Base-by-base conservation (phyloP, 805 yeast genomes). In the Pichia rugopelliculosa region DNA sequence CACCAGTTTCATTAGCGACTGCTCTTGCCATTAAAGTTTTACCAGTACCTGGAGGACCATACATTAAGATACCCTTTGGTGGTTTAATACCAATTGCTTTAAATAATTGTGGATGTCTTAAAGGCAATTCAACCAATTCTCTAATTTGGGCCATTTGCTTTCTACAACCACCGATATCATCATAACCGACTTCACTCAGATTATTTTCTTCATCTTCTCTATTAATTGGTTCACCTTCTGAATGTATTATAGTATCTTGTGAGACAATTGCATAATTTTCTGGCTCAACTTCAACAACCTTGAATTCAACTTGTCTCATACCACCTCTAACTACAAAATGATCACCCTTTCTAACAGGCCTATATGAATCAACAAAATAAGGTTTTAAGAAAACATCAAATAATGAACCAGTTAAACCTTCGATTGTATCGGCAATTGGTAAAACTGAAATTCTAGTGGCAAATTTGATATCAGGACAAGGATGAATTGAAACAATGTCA, bases 21-120 rank as follows among this genome's bases (percentile, higher is more conserved):
- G 99, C 99, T 67, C 99, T 83, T 2, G 99, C 99, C 96, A 93
- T 89, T 58, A 93, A 76, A 27, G 99, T 93, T 72, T 93, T 93
- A 86, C 99, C 99, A 15, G 99, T 93, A 80, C 99, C 99, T 30
- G 99, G 99, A 43, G 99, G 99, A 63, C 99, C 99, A 67, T 86
- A 93, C 96, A 87, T 87, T 63, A 93, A 78, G 52, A 93, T 89
- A 74, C 99, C 99, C 69, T 88, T 87, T 56, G 99, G 99, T 39
- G 99, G 99, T 69, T 93, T 93, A 66, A 93, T 93, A 79, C 99
- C 99, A 62, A 93, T 91, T 36, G 95, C 82, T 74, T 93, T 93
- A 77, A 93, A 93, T 60, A 93, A 78, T 71, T 93, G 98, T 45
- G 99, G 99, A 69, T 93, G 99, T 74, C 99, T 86, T 61, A 93